Evolutionary conservation across 495 filamentous ascomycete genomes (phyloP).

Genomic region (Daldinia vernicosa): DNA sequence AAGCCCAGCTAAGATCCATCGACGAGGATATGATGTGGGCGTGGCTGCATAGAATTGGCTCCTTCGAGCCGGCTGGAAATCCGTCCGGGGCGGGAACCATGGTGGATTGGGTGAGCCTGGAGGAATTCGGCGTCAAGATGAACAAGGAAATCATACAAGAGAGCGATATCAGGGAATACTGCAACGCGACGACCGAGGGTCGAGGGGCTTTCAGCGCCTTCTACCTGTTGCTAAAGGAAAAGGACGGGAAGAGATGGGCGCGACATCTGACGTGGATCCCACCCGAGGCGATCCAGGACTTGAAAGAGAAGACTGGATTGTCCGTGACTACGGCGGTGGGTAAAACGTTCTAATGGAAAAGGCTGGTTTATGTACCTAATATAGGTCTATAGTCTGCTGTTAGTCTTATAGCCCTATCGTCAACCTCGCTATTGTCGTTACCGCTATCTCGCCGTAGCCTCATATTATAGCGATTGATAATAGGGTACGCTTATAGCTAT

Average conservation of each 20-base stretch:
- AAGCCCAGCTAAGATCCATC: background rate
- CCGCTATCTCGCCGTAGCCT: no score
- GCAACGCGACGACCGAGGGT: background rate
- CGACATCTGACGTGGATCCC: background rate
- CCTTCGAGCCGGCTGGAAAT: background rate
- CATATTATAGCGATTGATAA: no score
- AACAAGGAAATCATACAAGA: background rate
- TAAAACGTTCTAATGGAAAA: no score
- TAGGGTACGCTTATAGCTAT: no score
- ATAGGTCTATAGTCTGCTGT: no score
- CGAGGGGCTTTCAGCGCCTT: background rate
- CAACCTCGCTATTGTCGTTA: no score
- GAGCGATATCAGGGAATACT: background rate
- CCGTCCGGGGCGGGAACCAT: background rate
- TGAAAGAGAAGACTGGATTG: background rate
- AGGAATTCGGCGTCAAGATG: background rate
- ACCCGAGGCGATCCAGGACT: background rate
- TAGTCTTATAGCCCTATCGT: no score
- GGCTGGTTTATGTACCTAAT: no score
- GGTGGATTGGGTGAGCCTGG: background rate
- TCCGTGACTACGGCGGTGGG: no score
- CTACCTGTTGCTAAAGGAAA: background rate
- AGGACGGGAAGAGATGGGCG: background rate
- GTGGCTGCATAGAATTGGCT: background rate
- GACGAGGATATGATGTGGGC: background rate